Conservation (phyloP, 805 yeast species). For the Barnettozyma californica region DNA sequence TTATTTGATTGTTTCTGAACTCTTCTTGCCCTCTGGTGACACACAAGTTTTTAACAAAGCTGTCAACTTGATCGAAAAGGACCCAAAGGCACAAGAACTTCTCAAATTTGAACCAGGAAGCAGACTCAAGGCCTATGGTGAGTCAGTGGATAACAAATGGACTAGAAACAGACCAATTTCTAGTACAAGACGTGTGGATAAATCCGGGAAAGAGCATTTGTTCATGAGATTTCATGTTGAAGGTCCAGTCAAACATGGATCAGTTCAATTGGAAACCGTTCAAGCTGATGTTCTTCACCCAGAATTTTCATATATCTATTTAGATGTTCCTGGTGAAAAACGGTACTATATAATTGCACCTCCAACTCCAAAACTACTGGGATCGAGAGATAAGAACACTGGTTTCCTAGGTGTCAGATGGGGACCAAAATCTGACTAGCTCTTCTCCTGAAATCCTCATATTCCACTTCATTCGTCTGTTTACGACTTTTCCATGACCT, state of each 20-base stretch:
- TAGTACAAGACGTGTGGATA: constrained; percentile 59
- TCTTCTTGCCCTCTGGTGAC: constrained; percentile 86
- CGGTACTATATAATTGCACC: constrained; percentile 71
- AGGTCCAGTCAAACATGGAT: constrained; percentile 57
- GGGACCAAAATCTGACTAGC: constrained; percentile 66
- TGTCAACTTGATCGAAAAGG: constrained; percentile 68
- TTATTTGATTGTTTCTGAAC: constrained; percentile 71
- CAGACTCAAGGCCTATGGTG: constrained; percentile 82
- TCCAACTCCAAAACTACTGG: constrained; percentile 38
- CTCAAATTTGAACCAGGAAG: constrained; percentile 44
- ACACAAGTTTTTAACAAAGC: constrained; percentile 87
- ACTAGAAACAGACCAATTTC: constrained; percentile 83
- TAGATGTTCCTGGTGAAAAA: constrained; percentile 69
- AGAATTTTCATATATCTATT: constrained; percentile 63
- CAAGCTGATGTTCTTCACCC: constrained; percentile 60
- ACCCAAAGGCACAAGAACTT: constrained; percentile 50
- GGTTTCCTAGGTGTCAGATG: constrained; percentile 81
- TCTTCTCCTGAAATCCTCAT: too few relatives aligned
- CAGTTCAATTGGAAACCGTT: constrained; percentile 76
- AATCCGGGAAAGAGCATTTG: constrained; percentile 75
- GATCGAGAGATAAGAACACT: constrained; percentile 31
- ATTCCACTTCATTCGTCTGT: neutral
- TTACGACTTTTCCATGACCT: neutral
- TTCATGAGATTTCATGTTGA: constrained; percentile 85
- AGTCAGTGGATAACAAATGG: constrained; percentile 66